A percentile compares a stretch with the other conserved stretches of the same genome.
Evolutionary conservation across 345 rosid genomes (phyloP).

Genomic region (Orychophragmus violaceus): DNA sequence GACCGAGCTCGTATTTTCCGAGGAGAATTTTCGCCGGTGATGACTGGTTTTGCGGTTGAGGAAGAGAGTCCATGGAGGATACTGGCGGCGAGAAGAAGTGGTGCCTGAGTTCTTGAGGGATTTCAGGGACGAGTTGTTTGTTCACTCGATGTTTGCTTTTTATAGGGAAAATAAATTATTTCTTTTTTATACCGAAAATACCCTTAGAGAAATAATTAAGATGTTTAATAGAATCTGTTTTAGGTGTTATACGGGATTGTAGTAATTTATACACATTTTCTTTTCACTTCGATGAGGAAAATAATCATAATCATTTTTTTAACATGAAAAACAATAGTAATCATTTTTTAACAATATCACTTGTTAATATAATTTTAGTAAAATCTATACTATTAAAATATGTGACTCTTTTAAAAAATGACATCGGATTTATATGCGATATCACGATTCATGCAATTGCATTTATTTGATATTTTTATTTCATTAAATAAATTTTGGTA

Average conservation of each 20-base stretch:
- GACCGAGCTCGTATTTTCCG: constrained; percentile 59
- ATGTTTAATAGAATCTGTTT: neutral
- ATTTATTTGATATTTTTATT: too few species aligned
- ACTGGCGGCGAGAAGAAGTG: neutral
- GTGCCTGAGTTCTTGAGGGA: constrained; percentile 19
- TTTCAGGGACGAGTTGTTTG: constrained; percentile 26
- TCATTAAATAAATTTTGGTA: too few species aligned
- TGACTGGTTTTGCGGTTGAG: constrained; percentile 11
- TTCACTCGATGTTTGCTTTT: neutral
- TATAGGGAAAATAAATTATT: neutral
- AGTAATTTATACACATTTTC: neutral
- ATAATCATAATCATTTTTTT: neutral
- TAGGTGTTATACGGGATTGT: neutral
- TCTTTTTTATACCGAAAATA: neutral
- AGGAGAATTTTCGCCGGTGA: constrained; percentile 38
- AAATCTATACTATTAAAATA: too few species aligned
- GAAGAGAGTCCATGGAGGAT: constrained; percentile 23
- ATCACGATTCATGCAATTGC: too few species aligned
- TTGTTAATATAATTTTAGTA: too few species aligned
- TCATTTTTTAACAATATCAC: neutral
- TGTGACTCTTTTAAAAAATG: too few species aligned
- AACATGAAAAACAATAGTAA: neutral
- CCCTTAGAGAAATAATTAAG: constrained; percentile 4
- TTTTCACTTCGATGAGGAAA: neutral
- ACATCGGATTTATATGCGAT: too few species aligned